phyloP scores from a whole-genome alignment of 345 rosid species.

The Eucalyptus regnans region DNA sequence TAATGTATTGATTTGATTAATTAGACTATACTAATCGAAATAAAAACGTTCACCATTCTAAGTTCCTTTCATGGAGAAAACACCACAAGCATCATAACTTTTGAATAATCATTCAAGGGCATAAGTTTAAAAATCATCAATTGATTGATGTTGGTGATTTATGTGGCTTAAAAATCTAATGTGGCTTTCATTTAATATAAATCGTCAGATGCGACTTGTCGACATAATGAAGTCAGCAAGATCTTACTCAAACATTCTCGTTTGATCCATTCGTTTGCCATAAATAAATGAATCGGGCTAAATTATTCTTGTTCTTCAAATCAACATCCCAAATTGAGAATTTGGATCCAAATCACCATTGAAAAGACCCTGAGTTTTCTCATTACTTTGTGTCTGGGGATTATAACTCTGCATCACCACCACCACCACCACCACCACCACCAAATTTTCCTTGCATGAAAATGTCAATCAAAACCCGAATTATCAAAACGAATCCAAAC shows the following conservation, averaged over 20 bases:
- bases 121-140: neutral
- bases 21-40: neutral
- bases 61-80: neutral
- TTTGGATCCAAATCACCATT: neutral
- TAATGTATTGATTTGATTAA: neutral
- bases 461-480: neutral
- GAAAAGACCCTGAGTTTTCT: neutral
- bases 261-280: neutral
- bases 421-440: neutral
- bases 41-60: neutral
- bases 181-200: neutral
- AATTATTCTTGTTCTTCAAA: neutral
- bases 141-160: neutral
- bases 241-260: neutral
- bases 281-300: neutral
- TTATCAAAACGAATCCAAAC: neutral
- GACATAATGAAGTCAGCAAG: neutral
- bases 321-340: neutral
- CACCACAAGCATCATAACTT: rapidly evolving
- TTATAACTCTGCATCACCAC: neutral
- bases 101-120: too few relatives aligned
- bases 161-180: neutral
- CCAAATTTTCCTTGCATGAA: neutral
- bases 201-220: neutral
- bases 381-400: neutral